phyloP scores from a whole-genome alignment of 257 asterid species.

The Solanum corneliomulleri region DNA sequence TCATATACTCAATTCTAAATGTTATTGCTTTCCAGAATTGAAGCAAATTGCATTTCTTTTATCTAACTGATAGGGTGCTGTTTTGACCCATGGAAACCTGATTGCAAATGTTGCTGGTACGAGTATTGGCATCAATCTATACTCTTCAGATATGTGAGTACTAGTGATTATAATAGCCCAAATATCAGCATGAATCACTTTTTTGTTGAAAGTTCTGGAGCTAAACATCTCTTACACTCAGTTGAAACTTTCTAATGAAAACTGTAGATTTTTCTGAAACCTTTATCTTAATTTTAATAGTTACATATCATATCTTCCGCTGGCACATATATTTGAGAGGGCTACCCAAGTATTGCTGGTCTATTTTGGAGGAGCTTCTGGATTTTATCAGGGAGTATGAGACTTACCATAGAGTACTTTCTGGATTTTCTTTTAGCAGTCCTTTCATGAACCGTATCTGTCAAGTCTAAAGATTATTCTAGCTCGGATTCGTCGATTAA shows the following conservation, averaged over 20 bases:
- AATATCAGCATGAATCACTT: background rate
- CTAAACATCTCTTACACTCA: background rate
- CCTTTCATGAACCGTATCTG: background rate
- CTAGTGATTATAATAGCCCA: background rate
- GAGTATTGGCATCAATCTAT: constrained; percentile 28
- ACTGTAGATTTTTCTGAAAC: background rate
- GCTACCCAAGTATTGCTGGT: constrained; percentile 56
- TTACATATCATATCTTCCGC: constrained; percentile 86
- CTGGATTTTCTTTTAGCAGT: background rate
- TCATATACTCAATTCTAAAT: background rate
- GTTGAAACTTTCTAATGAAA: background rate
- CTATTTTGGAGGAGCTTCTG: constrained; percentile 64
- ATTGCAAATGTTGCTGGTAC: constrained; percentile 68
- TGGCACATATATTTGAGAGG: constrained; percentile 95
- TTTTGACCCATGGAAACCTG: constrained; percentile 67
- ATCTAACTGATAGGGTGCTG: constrained; percentile 56
- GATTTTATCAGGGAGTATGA: constrained; percentile 88
- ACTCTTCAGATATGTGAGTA: constrained; percentile 78
- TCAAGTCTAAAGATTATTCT: background rate
- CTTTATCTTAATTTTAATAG: constrained; percentile 20
- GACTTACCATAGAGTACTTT: background rate
- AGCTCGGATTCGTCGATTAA: background rate
- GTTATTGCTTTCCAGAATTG: background rate
- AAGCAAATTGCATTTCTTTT: background rate
- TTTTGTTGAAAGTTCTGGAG: background rate